phyloP scores from a whole-genome alignment of 305 asterid genomes.

The Withania somnifera region DNA sequence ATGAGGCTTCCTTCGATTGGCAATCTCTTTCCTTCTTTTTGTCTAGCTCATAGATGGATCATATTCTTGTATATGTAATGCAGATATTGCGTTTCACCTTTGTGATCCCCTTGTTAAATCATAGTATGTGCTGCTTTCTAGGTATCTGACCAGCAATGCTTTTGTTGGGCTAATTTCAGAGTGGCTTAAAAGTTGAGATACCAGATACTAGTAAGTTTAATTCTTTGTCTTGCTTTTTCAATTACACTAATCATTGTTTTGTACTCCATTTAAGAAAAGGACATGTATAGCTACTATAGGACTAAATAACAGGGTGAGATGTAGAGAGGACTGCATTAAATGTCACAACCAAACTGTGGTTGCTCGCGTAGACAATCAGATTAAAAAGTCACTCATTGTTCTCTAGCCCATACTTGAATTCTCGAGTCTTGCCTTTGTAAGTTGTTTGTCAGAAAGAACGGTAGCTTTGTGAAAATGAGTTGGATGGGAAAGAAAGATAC shows the following conservation, averaged over 20 bases:
- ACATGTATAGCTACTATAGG: neutral
- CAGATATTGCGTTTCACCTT: neutral
- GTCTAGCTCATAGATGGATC: neutral
- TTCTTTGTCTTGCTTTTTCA: neutral
- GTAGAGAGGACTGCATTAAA: neutral
- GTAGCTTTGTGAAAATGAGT: neutral
- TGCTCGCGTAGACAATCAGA: neutral
- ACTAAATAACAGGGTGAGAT: neutral
- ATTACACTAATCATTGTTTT: neutral
- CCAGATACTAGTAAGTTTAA: slow-evolving; percentile 14
- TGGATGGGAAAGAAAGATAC: too few relatives aligned
- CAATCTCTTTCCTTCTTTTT: neutral
- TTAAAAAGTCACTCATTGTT: neutral
- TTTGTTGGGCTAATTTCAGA: slow-evolving; percentile 32
- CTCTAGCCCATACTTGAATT: neutral
- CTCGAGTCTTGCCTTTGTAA: neutral
- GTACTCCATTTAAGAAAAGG: neutral
- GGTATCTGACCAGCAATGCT: slow-evolving; percentile 35
- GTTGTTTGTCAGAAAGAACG: neutral
- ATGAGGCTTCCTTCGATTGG: neutral
- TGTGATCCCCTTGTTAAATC: neutral
- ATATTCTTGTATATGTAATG: neutral
- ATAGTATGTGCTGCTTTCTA: neutral
- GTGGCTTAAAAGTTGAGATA: slow-evolving; percentile 17
- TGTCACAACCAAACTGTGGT: neutral